Percentiles rank a stretch among this genome's conserved stretches.
These are phyloP conservation scores for maize (Zea mays) DNA, from an alignment of 176 grass and related monocot genomes.

Conservation along the genomic window DNA sequence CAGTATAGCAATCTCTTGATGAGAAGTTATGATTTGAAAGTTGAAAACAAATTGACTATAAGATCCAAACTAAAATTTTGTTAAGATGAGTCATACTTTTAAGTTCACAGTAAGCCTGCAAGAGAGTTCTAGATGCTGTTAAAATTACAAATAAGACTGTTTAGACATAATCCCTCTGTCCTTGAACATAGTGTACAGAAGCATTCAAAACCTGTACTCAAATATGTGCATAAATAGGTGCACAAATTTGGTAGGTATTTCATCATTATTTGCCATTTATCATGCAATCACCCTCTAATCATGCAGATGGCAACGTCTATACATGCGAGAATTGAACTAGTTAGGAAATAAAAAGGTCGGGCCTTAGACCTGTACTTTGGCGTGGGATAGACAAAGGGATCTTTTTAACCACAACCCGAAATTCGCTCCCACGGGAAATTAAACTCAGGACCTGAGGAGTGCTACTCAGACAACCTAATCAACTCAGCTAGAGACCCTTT, in stretches of 20 bases:
- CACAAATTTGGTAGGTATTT: too few relatives aligned
- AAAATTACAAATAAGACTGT: slow-evolving; percentile 10
- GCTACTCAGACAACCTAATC: too few relatives aligned
- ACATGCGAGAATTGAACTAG: background rate
- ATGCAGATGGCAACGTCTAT: background rate
- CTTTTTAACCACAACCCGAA: too few relatives aligned
- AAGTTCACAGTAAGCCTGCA: background rate
- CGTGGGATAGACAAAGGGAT: too few relatives aligned
- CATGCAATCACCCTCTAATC: background rate
- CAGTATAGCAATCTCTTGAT: background rate
- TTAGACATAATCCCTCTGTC: background rate
- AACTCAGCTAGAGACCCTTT: too few relatives aligned
- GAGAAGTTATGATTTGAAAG: background rate
- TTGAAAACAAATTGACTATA: background rate
- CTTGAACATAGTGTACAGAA: background rate
- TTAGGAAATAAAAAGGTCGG: background rate
- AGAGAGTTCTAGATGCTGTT: slow-evolving; percentile 3
- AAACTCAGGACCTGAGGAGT: too few relatives aligned
- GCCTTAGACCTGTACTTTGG: too few relatives aligned
- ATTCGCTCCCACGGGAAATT: too few relatives aligned
- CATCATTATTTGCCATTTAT: background rate
- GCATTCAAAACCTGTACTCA: background rate
- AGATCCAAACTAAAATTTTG: background rate
- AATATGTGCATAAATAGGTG: background rate
- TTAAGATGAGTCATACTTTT: background rate